Evolutionary conservation across 768 basidiomycete species (phyloP).

Genomic region (Myochromella boudieri): DNA sequence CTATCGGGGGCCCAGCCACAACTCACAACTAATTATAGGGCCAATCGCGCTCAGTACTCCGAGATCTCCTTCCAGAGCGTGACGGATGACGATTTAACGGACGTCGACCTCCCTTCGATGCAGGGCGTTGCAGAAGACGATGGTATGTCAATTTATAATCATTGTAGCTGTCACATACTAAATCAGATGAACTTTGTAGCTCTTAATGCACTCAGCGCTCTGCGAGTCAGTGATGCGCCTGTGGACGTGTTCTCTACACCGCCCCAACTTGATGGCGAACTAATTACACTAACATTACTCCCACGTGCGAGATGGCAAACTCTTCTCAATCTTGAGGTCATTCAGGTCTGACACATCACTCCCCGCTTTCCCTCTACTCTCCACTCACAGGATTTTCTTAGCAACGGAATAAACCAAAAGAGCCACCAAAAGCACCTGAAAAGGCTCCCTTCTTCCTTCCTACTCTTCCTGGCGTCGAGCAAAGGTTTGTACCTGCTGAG

Average conservation of each 20-base stretch:
- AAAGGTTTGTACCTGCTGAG: constrained; percentile 65
- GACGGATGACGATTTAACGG: constrained; percentile 70
- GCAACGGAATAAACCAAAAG: constrained; percentile 96
- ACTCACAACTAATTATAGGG: constrained; percentile 48
- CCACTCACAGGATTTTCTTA: constrained; percentile 25
- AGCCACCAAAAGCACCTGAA: constrained; percentile 92
- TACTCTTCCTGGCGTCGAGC: constrained; percentile 84
- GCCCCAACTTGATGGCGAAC: constrained; percentile 83
- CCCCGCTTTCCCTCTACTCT: not conserved
- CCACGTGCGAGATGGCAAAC: constrained; percentile 97
- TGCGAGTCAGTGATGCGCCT: constrained; percentile 60
- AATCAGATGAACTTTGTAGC: constrained; percentile 36
- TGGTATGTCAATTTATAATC: constrained; percentile 41
- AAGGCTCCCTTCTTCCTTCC: constrained; percentile 97
- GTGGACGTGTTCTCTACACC: constrained; percentile 79
- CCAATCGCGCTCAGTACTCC: constrained; percentile 92
- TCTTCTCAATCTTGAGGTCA: constrained; percentile 92
- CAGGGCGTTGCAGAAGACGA: constrained; percentile 82
- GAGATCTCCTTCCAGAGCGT: constrained; percentile 82
- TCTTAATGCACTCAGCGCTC: constrained; percentile 68
- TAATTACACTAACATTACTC: constrained; percentile 90
- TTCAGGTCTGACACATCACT: constrained; percentile 56
- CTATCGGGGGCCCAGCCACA: not conserved
- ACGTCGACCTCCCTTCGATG: constrained; percentile 77
- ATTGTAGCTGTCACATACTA: not conserved